Conservation (phyloP, 2,329 filamentous ascomycete genomes). For the Metarhizium rileyi region DNA sequence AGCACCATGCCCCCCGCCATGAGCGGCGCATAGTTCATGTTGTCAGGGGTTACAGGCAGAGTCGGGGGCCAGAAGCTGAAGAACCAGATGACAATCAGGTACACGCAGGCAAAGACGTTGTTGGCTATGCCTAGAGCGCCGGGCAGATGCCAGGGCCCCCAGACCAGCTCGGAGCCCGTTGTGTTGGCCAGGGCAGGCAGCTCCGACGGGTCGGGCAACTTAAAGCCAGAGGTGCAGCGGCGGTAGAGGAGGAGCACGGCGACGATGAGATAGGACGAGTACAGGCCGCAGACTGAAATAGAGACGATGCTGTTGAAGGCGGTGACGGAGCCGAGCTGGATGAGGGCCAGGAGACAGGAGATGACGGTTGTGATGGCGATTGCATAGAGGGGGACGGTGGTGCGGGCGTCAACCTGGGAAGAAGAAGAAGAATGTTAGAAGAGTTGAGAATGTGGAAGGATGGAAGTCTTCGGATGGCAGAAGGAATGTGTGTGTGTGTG, state of each 20-base stretch:
- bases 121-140: slow-evolving; percentile 41
- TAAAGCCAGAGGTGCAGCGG: slow-evolving; percentile 18
- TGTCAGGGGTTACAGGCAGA: slow-evolving; percentile 15
- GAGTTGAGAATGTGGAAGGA: too few relatives aligned
- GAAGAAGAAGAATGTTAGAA: too few relatives aligned
- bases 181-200: slow-evolving; percentile 21
- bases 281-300: slow-evolving; percentile 19
- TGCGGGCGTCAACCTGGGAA: slow-evolving; percentile 11
- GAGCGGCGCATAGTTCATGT: slow-evolving; percentile 38
- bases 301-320: slow-evolving; percentile 21
- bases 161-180: slow-evolving; percentile 23
- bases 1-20: slow-evolving; percentile 31
- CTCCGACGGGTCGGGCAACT: slow-evolving; percentile 12
- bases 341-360: slow-evolving; percentile 20
- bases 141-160: slow-evolving; percentile 47
- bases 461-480: too few relatives aligned
- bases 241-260: slow-evolving; percentile 19
- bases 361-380: slow-evolving; percentile 18
- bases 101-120: slow-evolving; percentile 43
- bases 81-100: slow-evolving; percentile 45
- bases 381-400: slow-evolving; percentile 19
- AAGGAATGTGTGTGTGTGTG: too few relatives aligned
- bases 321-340: slow-evolving; percentile 22
- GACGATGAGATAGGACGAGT: slow-evolving; percentile 20
- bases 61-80: slow-evolving; percentile 42